A percentile compares a stretch with the other conserved stretches of the same genome.
Conservation (phyloP, 108 stramenopile species). For the Aurantiochytrium sp. region DNA sequence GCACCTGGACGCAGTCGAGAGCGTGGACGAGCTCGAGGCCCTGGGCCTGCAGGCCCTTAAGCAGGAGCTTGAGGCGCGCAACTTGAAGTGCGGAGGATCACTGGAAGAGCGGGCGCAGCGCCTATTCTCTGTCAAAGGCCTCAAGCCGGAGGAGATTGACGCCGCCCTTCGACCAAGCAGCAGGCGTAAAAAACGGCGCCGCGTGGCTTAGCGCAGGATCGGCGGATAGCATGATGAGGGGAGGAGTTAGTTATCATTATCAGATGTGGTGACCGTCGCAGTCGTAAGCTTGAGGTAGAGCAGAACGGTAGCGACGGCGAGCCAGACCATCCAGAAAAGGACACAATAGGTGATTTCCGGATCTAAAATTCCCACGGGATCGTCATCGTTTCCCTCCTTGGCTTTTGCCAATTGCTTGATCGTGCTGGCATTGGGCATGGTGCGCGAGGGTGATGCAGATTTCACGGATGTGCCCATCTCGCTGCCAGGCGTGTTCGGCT, state of each 20-base stretch:
- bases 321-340: not conserved
- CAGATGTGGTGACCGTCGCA: not conserved
- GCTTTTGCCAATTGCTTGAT: too few relatives aligned
- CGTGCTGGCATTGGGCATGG: too few relatives aligned
- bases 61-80: not conserved
- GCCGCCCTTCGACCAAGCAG: not conserved
- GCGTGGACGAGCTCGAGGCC: not conserved
- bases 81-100: not conserved
- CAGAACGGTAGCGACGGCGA: not conserved
- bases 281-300: not conserved
- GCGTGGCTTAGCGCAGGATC: too few relatives aligned
- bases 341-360: not conserved
- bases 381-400: too few relatives aligned
- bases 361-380: not conserved
- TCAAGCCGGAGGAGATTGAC: not conserved
- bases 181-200: not conserved
- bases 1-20: not conserved
- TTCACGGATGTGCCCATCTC: too few relatives aligned
- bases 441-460: too few relatives aligned
- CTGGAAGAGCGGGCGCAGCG: not conserved
- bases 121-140: not conserved
- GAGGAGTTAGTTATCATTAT: not conserved
- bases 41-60: not conserved
- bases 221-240: too few relatives aligned
- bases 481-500: too few relatives aligned